Percentiles rank a stretch among this genome's conserved stretches.
Conservation (phyloP, 345 rosid genomes). For the Arabidopsis suecica region DNA sequence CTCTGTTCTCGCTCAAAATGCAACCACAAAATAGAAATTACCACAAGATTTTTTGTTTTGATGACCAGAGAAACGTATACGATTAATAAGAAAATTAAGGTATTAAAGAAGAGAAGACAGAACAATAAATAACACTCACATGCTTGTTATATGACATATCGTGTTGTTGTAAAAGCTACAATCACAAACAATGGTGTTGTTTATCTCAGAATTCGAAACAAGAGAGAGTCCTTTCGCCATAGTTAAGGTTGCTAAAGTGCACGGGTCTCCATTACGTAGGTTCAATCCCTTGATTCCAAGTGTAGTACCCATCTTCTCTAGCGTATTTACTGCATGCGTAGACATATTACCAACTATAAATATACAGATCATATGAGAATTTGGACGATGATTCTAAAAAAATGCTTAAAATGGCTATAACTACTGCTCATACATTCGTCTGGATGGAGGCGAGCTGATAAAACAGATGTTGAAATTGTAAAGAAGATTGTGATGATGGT, state of each 20-base stretch:
- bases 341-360: neutral
- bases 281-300: slow-evolving; percentile 9
- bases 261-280: slow-evolving; percentile 6
- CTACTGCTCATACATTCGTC: slow-evolving; percentile 16
- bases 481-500: slow-evolving; percentile 15
- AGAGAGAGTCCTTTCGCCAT: neutral
- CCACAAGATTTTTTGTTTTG: neutral
- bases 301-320: slow-evolving; percentile 20
- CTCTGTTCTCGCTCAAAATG: neutral
- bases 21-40: neutral
- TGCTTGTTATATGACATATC: slow-evolving; percentile 18
- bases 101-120: neutral
- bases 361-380: no score
- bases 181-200: slow-evolving; percentile 5
- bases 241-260: neutral
- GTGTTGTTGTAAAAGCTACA: neutral
- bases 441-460: slow-evolving; percentile 16
- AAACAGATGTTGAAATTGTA: slow-evolving; percentile 6
- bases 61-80: no score
- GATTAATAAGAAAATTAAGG: neutral
- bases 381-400: no score
- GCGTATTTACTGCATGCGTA: neutral
- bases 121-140: slow-evolving; percentile 7
- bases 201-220: neutral
- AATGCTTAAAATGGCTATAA: neutral